These are phyloP conservation scores for Cryomyces minteri DNA, from an alignment of 495 filamentous ascomycete species.

Conservation along the genomic window DNA sequence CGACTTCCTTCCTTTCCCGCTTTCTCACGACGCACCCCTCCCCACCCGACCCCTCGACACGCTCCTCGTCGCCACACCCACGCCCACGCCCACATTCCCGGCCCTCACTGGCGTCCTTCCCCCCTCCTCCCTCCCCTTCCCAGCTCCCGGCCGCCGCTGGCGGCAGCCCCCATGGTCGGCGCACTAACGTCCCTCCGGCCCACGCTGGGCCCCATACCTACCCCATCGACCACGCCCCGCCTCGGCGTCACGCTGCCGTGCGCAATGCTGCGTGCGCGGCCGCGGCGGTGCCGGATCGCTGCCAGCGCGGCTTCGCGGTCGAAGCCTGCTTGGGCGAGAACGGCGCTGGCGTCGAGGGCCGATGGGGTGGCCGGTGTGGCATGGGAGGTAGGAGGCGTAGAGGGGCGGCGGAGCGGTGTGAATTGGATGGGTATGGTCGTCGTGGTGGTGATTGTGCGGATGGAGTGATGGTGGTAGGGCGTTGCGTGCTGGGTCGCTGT, in stretches of 20 bases:
- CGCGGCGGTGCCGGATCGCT: conserved; percentile 18
- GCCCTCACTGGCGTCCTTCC: not conserved
- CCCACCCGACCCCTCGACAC: too few relatives aligned
- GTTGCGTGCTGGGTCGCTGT: conserved; percentile 6
- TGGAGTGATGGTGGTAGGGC: conserved; percentile 6
- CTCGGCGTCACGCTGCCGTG: conserved; percentile 18
- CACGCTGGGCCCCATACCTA: not conserved
- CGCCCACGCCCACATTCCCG: not conserved
- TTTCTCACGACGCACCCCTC: too few relatives aligned
- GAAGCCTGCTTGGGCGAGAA: conserved; percentile 4
- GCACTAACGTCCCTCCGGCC: conserved; percentile 22
- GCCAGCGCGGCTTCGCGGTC: conserved; percentile 23
- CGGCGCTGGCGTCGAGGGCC: not conserved
- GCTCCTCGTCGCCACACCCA: too few relatives aligned
- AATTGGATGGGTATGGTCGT: conserved; percentile 23
- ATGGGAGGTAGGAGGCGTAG: conserved; percentile 3
- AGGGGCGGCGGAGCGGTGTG: conserved; percentile 14
- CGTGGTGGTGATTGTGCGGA: conserved; percentile 22
- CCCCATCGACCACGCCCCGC: conserved; percentile 20
- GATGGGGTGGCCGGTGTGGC: conserved; percentile 1
- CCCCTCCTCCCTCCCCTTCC: not conserved
- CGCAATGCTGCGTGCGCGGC: conserved; percentile 20
- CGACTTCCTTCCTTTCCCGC: too few relatives aligned
- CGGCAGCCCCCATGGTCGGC: conserved; percentile 11
- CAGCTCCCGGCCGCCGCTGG: not conserved